Evolutionary conservation across 768 basidiomycete species (phyloP).

Genomic region (Clitopilus passeckerianus): DNA sequence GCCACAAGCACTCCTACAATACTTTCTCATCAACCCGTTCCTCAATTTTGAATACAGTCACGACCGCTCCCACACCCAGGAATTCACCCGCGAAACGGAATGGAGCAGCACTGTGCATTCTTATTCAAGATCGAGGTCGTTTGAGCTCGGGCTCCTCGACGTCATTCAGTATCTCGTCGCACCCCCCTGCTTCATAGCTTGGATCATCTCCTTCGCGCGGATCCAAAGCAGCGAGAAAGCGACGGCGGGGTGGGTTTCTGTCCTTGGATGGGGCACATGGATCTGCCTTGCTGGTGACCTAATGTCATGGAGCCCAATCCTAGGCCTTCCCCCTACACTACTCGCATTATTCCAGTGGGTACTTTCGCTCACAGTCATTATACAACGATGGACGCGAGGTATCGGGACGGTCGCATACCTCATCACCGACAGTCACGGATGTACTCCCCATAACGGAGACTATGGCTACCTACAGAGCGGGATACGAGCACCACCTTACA

Average conservation of each 20-base stretch:
- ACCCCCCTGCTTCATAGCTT: not conserved
- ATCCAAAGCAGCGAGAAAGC: not conserved
- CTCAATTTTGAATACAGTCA: not conserved
- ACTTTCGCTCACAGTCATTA: no score
- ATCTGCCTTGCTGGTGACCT: not conserved
- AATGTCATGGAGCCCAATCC: no score
- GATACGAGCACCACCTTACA: not conserved
- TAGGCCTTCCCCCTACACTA: no score
- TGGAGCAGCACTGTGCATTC: no score
- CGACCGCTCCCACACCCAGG: not conserved
- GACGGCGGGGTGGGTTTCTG: not conserved
- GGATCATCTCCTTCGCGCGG: not conserved
- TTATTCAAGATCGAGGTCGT: no score
- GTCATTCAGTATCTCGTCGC: not conserved
- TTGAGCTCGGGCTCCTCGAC: not conserved
- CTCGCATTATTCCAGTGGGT: no score
- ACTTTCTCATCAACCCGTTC: not conserved
- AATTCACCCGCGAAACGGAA: no score
- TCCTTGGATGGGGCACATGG: not conserved
- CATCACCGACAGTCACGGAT: no score
- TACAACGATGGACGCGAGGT: no score
- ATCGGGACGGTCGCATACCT: no score
- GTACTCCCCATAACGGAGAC: no score
- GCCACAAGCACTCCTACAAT: not conserved
- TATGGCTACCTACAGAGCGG: not conserved